These are phyloP conservation scores for Taiozyma onychis DNA, from an alignment of 1,139 yeast species.

Conservation along the genomic window DNA sequence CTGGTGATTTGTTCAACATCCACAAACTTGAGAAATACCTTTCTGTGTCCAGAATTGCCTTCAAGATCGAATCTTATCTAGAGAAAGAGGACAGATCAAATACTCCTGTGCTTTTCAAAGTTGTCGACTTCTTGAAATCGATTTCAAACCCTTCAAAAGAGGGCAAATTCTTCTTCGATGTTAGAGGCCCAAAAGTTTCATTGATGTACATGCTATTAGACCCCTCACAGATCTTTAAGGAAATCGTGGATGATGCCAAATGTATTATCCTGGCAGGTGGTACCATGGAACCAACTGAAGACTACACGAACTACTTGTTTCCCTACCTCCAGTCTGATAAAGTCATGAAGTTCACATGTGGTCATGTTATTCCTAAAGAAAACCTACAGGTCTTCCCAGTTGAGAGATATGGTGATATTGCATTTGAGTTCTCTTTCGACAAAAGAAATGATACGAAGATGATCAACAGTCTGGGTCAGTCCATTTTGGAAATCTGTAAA, in stretches of 20 bases:
- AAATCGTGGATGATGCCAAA: slow-evolving; percentile 57
- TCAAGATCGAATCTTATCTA: slow-evolving; percentile 73
- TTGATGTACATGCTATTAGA: slow-evolving; percentile 74
- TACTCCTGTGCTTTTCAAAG: slow-evolving; percentile 58
- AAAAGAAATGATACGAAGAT: slow-evolving; percentile 45
- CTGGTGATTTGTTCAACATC: slow-evolving; percentile 69
- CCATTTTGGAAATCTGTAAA: slow-evolving; percentile 38
- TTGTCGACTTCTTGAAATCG: slow-evolving; percentile 58
- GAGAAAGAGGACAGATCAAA: slow-evolving; percentile 28
- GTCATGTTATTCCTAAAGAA: slow-evolving; percentile 74
- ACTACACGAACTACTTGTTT: slow-evolving; percentile 58
- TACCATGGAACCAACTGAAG: slow-evolving; percentile 88
- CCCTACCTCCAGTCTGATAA: slow-evolving; percentile 46
- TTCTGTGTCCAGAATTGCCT: slow-evolving; percentile 68
- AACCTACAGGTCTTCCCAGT: slow-evolving; percentile 62
- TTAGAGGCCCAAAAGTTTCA: slow-evolving; percentile 28
- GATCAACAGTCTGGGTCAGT: slow-evolving; percentile 48
- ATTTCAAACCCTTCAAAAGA: slow-evolving; percentile 73
- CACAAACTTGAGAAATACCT: slow-evolving; percentile 63
- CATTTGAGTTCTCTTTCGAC: slow-evolving; percentile 66
- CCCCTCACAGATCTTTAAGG: slow-evolving; percentile 67
- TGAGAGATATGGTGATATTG: slow-evolving; percentile 18
- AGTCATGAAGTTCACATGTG: slow-evolving; percentile 63
- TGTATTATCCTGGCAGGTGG: slow-evolving; percentile 90
- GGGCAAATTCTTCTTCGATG: slow-evolving; percentile 75